These are phyloP conservation scores for Colletotrichum sp. DNA, from an alignment of 2,329 filamentous ascomycete species.

Conservation along the genomic window DNA sequence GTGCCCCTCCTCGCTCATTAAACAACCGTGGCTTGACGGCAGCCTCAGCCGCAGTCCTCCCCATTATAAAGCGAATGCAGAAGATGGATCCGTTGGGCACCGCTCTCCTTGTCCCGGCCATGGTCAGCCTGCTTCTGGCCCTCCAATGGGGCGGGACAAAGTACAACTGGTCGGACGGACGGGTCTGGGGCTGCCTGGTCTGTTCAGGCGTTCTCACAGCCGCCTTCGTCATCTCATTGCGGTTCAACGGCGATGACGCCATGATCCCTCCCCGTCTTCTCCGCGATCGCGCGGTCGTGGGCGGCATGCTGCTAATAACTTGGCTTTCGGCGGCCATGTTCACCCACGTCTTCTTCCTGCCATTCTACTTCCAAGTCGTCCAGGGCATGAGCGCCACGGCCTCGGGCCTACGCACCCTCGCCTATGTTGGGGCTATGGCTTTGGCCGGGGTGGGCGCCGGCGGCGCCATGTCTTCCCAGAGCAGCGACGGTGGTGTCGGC, in stretches of 20 bases:
- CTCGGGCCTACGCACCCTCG: slow-evolving; percentile 57
- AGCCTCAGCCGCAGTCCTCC: neutral
- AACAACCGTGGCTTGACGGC: neutral
- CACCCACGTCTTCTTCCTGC: slow-evolving; percentile 32
- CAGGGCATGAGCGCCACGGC: slow-evolving; percentile 54
- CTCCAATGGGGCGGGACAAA: slow-evolving; percentile 58
- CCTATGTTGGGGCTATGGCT: slow-evolving; percentile 52
- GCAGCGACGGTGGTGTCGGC: slow-evolving; percentile 37
- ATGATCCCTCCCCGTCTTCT: slow-evolving; percentile 54
- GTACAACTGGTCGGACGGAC: slow-evolving; percentile 48
- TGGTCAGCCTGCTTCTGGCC: slow-evolving; percentile 50
- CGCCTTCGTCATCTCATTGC: slow-evolving; percentile 31
- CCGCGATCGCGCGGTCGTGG: slow-evolving; percentile 44
- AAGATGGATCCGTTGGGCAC: slow-evolving; percentile 54
- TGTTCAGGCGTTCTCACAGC: slow-evolving; percentile 29
- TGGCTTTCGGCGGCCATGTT: slow-evolving; percentile 37
- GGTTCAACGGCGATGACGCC: slow-evolving; percentile 42
- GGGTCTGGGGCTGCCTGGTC: slow-evolving; percentile 39
- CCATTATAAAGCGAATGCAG: neutral
- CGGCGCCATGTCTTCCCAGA: slow-evolving; percentile 40
- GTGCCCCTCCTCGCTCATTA: neutral
- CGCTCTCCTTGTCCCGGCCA: slow-evolving; percentile 52
- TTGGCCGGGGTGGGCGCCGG: slow-evolving; percentile 51
- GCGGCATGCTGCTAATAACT: slow-evolving; percentile 37
- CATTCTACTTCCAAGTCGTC: slow-evolving; percentile 59